These are phyloP conservation scores for Salix koriyanagi DNA, from an alignment of 345 rosid genomes.

Conservation along the genomic window DNA sequence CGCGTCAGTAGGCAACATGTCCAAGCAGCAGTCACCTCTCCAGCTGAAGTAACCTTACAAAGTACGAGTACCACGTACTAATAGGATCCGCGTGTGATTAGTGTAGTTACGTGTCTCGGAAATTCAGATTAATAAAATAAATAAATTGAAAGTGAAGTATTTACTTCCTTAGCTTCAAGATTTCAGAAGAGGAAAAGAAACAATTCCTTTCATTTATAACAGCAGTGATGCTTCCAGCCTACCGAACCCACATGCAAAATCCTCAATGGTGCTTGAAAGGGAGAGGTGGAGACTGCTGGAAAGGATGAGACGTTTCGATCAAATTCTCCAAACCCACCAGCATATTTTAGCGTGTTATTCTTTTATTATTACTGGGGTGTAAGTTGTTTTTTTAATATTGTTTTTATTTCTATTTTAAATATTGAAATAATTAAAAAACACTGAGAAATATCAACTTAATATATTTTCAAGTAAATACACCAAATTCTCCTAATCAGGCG, in stretches of 20 bases:
- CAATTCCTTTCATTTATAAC: background rate
- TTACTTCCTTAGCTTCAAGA: background rate
- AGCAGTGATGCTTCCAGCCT: constrained; percentile 1
- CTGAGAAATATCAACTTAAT: too few species aligned
- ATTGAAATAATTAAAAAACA: too few species aligned
- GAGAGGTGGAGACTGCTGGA: background rate
- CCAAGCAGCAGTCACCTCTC: background rate
- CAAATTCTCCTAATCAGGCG: too few species aligned
- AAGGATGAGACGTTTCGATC: background rate
- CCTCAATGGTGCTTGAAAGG: background rate
- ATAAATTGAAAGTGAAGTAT: too few species aligned
- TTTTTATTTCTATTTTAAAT: too few species aligned
- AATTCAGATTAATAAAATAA: too few species aligned
- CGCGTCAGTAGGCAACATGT: constrained; percentile 21
- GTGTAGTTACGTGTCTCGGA: too few species aligned
- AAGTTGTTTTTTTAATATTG: too few species aligned
- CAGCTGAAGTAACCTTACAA: background rate
- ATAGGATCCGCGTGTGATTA: too few species aligned
- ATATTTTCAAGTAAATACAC: too few species aligned
- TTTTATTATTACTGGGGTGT: too few species aligned
- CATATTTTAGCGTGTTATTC: too few species aligned
- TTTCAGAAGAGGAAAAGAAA: background rate
- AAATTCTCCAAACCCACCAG: background rate
- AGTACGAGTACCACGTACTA: background rate
- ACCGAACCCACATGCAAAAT: background rate